Evolutionary conservation across 148 eudicot species (phyloP), one percentile per base, ranked within the genome.

Genomic region (Dianthus caryophyllus): DNA sequence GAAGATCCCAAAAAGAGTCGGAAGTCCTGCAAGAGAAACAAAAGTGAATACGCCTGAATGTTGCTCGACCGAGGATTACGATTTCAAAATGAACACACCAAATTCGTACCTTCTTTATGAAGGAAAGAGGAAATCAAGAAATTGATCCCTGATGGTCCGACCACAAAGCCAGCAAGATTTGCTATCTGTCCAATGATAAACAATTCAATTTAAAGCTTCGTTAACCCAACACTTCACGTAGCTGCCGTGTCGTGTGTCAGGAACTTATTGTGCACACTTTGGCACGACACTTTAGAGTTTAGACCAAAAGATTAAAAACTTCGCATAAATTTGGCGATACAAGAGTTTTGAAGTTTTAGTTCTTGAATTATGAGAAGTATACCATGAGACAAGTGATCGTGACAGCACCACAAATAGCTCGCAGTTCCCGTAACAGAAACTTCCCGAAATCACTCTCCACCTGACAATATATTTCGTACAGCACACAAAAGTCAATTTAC

Each of bases 301-400:
- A n/a, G n/a, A n/a, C n/a, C n/a, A n/a, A n/a, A n/a, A n/a, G n/a
- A n/a, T n/a, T n/a, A n/a, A n/a, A n/a, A n/a, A n/a, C n/a, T n/a
- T n/a, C n/a, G n/a, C n/a, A n/a, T n/a, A n/a, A n/a, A n/a, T n/a
- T n/a, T n/a, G n/a, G n/a, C n/a, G 36, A 44, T 6, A 43, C 5
- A 5, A 43, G 25, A 15, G 54, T n/a, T 2, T 60, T 41, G 9
- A 67, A 14, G 24, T 74, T 39, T 27, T 14, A n/a, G 44, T 25
- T 44, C 33, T 22, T 29, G 13, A 55, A 58, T 26, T 21, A 43
- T 22, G 55, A 76, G 62, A 75, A 41, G 74, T 36, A 46, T 53
- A 93, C 98, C 96, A 93, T 87, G 70, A 93, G 98, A 80, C 88
- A 89, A 62, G 91, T 87, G 64, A 89, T 93, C 57, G 98, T 93